These are phyloP conservation scores for Beta lomatogona DNA, from an alignment of 179 eudicot genomes.

Conservation along the genomic window DNA sequence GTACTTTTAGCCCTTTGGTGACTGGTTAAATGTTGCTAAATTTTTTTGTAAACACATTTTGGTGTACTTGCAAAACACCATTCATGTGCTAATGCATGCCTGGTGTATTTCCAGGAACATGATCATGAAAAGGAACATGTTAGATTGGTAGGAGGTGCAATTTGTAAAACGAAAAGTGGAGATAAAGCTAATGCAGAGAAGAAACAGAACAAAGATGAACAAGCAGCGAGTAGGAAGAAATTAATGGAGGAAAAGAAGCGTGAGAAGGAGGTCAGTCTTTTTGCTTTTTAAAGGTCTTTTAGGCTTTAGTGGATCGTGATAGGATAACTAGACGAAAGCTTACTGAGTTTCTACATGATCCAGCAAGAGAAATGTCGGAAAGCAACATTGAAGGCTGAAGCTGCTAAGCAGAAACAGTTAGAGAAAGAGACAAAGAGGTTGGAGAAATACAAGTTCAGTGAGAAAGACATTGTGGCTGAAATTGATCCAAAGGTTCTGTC, in stretches of 20 bases:
- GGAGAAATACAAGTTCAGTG: slow-evolving; percentile 76
- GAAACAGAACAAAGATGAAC: slow-evolving; percentile 29
- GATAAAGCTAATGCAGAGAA: slow-evolving; percentile 32
- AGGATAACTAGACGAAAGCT: background rate
- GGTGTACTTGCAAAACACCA: background rate
- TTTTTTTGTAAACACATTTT: background rate
- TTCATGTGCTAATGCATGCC: slow-evolving; percentile 4
- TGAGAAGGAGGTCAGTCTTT: slow-evolving; percentile 60
- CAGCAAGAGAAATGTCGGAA: slow-evolving; percentile 73
- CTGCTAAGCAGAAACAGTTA: slow-evolving; percentile 59
- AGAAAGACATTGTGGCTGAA: slow-evolving; percentile 64
- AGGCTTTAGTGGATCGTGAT: slow-evolving; percentile 8
- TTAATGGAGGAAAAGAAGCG: slow-evolving; percentile 63
- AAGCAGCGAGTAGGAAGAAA: slow-evolving; percentile 39
- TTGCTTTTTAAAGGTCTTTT: slow-evolving; percentile 2
- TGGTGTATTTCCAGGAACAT: slow-evolving; percentile 33
- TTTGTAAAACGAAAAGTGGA: slow-evolving; percentile 27
- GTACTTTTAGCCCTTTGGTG: background rate
- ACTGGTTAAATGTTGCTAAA: background rate
- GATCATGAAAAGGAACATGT: slow-evolving; percentile 38
- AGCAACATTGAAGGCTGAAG: slow-evolving; percentile 75
- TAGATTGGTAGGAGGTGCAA: slow-evolving; percentile 17
- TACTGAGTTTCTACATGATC: slow-evolving; percentile 19
- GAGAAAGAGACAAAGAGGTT: slow-evolving; percentile 67
- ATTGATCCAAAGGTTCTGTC: slow-evolving; percentile 67